phyloP scores from a whole-genome alignment of 768 basidiomycete species.

The Amyloporia xantha region DNA sequence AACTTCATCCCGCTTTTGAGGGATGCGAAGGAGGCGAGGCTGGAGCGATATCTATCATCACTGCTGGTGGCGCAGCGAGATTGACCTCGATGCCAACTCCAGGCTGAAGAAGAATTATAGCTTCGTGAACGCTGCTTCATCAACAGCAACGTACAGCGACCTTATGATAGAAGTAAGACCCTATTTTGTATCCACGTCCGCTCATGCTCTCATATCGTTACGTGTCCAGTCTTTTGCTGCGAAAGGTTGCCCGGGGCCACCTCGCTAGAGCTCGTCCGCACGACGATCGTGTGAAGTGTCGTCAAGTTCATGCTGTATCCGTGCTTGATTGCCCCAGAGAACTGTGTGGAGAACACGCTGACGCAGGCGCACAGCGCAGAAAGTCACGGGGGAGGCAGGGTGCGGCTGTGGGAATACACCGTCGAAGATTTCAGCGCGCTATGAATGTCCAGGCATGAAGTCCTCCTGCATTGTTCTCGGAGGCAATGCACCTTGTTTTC shows the following conservation, averaged over 20 bases:
- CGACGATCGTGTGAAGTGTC: conserved; percentile 17
- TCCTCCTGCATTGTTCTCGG: no score
- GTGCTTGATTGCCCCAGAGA: conserved; percentile 3
- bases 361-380: conserved; percentile 5
- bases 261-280: conserved; percentile 34
- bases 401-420: conserved; percentile 16
- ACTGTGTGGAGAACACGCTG: conserved; percentile 12
- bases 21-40: conserved; percentile 37
- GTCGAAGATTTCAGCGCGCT: conserved; percentile 10
- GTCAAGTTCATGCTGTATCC: conserved; percentile 7
- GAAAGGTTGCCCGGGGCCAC: conserved; percentile 32
- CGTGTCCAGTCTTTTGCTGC: conserved; percentile 33
- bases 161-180: conserved; percentile 42
- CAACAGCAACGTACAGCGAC: conserved; percentile 43
- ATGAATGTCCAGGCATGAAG: not conserved
- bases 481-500: no score
- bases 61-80: conserved; percentile 26
- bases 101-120: conserved; percentile 42
- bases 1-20: conserved; percentile 39
- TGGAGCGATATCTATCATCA: conserved; percentile 41
- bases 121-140: conserved; percentile 25
- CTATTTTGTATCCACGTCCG: no score
- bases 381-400: conserved; percentile 11
- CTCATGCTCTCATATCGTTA: no score
- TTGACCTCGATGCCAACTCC: conserved; percentile 44